Evolutionary conservation across 768 basidiomycete genomes (phyloP).

Genomic region (Glaciozyma antarctica): DNA sequence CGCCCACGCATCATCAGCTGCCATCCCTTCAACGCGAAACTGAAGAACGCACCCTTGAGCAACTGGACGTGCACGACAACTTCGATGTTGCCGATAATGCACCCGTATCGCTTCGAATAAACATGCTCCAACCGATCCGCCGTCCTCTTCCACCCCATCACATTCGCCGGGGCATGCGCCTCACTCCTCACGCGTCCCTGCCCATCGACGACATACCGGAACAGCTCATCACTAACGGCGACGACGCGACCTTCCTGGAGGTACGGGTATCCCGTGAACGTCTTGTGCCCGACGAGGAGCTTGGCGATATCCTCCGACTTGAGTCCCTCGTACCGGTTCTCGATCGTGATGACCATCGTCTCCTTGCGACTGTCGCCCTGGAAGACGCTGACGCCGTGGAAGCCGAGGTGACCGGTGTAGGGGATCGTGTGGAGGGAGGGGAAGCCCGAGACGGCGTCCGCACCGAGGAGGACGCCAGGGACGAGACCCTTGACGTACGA

Average conservation of each 20-base stretch:
- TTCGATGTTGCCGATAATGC: slow-evolving; percentile 70
- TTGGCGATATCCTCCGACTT: slow-evolving; percentile 65
- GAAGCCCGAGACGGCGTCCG: slow-evolving; percentile 83
- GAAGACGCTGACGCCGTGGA: slow-evolving; percentile 88
- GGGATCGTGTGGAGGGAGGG: slow-evolving; percentile 87
- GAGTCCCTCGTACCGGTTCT: slow-evolving; percentile 55
- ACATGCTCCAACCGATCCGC: slow-evolving; percentile 69
- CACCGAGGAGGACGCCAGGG: slow-evolving; percentile 78
- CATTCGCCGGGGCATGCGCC: slow-evolving; percentile 40
- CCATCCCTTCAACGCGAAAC: not conserved
- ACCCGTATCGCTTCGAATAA: slow-evolving; percentile 83
- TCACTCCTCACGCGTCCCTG: slow-evolving; percentile 46
- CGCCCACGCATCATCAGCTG: not conserved
- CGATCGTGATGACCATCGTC: slow-evolving; percentile 80
- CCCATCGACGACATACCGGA: slow-evolving; percentile 65
- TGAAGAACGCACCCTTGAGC: slow-evolving; percentile 59
- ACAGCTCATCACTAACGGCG: slow-evolving; percentile 72
- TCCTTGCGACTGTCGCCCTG: slow-evolving; percentile 82
- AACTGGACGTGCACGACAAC: slow-evolving; percentile 79
- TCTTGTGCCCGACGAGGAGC: slow-evolving; percentile 63
- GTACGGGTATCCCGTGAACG: slow-evolving; percentile 87
- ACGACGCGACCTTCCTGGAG: slow-evolving; percentile 81
- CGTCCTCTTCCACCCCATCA: slow-evolving; percentile 66
- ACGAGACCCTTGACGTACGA: slow-evolving; percentile 77
- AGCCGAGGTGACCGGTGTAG: slow-evolving; percentile 61